phyloP scores from a whole-genome alignment of 257 asterid species.

The Nicotiana otophora region DNA sequence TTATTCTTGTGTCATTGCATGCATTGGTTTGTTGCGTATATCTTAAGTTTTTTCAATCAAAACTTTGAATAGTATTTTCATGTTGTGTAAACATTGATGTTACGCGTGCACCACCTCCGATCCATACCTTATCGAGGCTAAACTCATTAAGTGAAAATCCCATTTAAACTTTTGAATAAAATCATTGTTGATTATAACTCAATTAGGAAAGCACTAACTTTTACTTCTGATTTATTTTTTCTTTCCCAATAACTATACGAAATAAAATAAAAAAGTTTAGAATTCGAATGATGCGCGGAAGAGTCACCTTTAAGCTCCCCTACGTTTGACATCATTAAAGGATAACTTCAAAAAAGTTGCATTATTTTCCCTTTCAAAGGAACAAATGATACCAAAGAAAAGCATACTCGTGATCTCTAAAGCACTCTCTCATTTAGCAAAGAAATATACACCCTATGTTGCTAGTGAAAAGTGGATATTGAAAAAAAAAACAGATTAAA shows the following conservation, averaged over 20 bases:
- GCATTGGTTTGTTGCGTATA: not conserved
- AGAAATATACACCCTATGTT: too few relatives aligned
- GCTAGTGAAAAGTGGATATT: not conserved
- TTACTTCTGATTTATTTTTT: not conserved
- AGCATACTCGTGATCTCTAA: not conserved
- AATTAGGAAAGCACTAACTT: not conserved
- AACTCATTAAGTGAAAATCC: not conserved
- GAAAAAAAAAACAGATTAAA: not conserved
- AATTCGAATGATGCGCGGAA: not conserved
- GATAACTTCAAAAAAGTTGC: constrained; percentile 2
- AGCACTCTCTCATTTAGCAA: not conserved
- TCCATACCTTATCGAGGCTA: not conserved
- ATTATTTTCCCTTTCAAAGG: not conserved
- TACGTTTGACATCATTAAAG: not conserved
- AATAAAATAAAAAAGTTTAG: not conserved
- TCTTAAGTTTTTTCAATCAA: too few relatives aligned
- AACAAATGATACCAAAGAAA: not conserved
- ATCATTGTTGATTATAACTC: not conserved
- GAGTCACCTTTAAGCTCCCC: not conserved
- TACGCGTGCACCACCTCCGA: not conserved
- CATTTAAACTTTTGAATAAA: not conserved
- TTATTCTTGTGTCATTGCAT: not conserved
- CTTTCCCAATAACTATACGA: not conserved
- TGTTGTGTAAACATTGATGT: too few relatives aligned
- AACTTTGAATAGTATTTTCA: too few relatives aligned